Conservation (phyloP, 75 land plant species). For the Cryptomeria japonica region DNA sequence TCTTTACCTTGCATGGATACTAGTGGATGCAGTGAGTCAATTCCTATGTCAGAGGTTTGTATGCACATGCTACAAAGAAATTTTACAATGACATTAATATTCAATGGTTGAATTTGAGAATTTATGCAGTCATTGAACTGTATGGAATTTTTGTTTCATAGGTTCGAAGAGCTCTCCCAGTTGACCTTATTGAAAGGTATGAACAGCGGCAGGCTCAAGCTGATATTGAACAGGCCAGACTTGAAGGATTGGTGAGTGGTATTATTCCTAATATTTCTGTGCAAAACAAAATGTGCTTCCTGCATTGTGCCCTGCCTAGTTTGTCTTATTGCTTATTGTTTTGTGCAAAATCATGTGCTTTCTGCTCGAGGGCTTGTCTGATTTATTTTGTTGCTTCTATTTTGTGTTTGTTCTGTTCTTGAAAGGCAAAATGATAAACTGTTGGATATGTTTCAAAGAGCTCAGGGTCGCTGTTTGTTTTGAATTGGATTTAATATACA, state of each 20-base stretch:
- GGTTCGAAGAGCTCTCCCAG: constrained; percentile 40
- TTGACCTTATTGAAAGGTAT: constrained; percentile 33
- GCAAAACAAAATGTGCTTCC: neutral
- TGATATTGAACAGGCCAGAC: constrained; percentile 34
- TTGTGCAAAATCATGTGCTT: neutral
- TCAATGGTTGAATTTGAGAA: neutral
- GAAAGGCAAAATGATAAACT: neutral
- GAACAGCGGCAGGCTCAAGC: constrained; percentile 48
- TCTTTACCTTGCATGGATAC: constrained; percentile 43
- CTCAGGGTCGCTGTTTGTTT: neutral
- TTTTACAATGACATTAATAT: constrained; percentile 5
- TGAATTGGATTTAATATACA: neutral
- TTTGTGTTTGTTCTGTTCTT: neutral
- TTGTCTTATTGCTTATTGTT: neutral
- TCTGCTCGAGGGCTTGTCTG: neutral
- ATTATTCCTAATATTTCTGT: neutral
- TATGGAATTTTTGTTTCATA: neutral
- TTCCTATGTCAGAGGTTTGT: constrained; percentile 41
- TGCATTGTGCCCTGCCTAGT: neutral
- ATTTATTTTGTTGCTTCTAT: neutral
- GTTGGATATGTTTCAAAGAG: neutral
- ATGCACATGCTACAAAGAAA: neutral
- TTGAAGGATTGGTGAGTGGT: constrained; percentile 35
- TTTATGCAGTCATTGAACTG: neutral
- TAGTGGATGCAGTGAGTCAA: constrained; percentile 29